A percentile compares a stretch with the other conserved stretches of the same genome.
These are phyloP conservation scores for Lotus japonicus DNA, from an alignment of 306 rosid species.

Conservation along the genomic window DNA sequence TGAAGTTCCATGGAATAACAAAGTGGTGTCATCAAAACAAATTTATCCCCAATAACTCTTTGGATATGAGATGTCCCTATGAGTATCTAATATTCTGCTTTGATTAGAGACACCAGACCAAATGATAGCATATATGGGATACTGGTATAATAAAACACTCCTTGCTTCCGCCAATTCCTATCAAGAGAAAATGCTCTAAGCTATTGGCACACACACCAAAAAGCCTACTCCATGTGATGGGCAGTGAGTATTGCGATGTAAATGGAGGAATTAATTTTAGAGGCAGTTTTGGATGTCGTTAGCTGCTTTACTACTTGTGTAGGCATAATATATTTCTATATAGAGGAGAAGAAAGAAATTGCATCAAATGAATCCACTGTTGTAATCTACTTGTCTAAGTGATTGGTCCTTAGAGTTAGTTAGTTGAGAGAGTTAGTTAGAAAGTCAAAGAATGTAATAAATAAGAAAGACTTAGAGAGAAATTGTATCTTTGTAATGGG, in stretches of 20 bases:
- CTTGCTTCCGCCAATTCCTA: not conserved
- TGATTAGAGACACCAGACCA: not conserved
- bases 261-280: not conserved
- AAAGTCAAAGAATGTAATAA: too few relatives aligned
- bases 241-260: not conserved
- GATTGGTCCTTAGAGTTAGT: too few relatives aligned
- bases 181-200: not conserved
- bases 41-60: not conserved
- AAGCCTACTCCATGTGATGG: not conserved
- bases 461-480: too few relatives aligned
- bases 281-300: constrained; percentile 3
- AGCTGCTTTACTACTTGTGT: not conserved
- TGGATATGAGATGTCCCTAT: not conserved
- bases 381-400: not conserved
- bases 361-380: too few relatives aligned
- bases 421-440: too few relatives aligned
- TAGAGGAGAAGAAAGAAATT: too few relatives aligned
- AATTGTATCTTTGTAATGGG: too few relatives aligned
- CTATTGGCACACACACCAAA: not conserved
- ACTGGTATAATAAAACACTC: not conserved
- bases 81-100: not conserved
- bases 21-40: not conserved
- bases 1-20: not conserved
- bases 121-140: not conserved
- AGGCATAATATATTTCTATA: not conserved